These are phyloP conservation scores for Paecilomyces niveus DNA, from an alignment of 2,329 filamentous ascomycete genomes.

Conservation along the genomic window DNA sequence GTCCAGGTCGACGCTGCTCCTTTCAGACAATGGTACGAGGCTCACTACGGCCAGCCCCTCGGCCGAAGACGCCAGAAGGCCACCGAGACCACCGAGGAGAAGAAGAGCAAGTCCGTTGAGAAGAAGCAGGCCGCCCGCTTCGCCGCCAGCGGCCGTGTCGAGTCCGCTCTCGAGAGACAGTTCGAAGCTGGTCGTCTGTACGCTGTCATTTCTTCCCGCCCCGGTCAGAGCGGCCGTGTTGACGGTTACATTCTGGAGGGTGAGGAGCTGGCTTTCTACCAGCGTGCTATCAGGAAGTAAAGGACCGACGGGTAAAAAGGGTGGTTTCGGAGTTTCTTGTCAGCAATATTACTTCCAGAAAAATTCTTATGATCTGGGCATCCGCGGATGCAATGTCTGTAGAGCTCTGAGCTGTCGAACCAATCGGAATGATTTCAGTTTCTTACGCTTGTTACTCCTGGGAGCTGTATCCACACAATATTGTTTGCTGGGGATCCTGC, in stretches of 20 bases:
- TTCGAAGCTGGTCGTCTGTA: conserved; percentile 98
- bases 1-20: conserved; percentile 98
- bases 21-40: conserved; percentile 99
- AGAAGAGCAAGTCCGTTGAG: conserved; percentile 94
- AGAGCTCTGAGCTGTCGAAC: conserved; percentile 32
- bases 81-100: conserved; percentile 52
- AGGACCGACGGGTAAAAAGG: conserved; percentile 28
- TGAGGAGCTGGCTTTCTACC: conserved; percentile 99
- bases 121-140: conserved; percentile 92
- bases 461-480: not conserved
- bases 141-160: conserved; percentile 83
- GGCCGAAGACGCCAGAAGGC: conserved; percentile 83
- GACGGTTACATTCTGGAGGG: conserved; percentile 99
- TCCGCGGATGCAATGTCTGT: conserved; percentile 29
- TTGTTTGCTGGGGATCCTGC: not conserved
- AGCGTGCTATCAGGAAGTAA: conserved; percentile 99
- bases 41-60: conserved; percentile 89
- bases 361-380: conserved; percentile 26
- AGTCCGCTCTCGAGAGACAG: conserved; percentile 88
- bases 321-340: conserved; percentile 29
- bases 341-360: conserved; percentile 26
- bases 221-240: conserved; percentile 91
- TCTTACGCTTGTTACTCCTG: not conserved
- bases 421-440: conserved; percentile 29
- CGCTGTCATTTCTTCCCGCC: conserved; percentile 85